Evolutionary conservation across 352 stramenopile genomes (phyloP), one percentile per base, ranked within the genome.

Genomic region (Blastocystis sp.): DNA sequence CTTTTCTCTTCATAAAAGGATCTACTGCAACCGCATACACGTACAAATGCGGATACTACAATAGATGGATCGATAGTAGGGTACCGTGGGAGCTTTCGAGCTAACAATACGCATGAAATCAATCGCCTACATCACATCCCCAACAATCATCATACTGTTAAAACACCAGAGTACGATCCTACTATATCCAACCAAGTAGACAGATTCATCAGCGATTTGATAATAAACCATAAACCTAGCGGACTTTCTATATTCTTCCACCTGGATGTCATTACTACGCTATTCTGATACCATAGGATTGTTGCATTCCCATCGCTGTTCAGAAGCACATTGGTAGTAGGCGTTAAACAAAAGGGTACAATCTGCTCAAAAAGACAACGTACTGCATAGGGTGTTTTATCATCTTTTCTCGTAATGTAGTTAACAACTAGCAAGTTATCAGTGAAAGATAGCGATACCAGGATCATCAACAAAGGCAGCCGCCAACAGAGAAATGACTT

Each of bases 11-110:
- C 50, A 55, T 45, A 3, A n/a, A 8, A 34, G 20, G 43, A 39
- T n/a, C 50, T 3, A 77, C 66, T 4, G 34, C 66, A 26, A 77
- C 56, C 29, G 43, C 34, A n/a, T 20, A 77, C 6, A 77, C 66
- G 56, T 77, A 77, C 20, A 77, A 37, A 26, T 77, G 66, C 1
- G 43, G 43, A n/a, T 39, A 77, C 66, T 77, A 47, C 8, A 77
- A 34, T 7, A 15, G 50, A 54, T n/a, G 20, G 8, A 59, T 47
- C 5, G 29, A 77, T 0, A 55, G 29, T 53, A 20, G 0, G 15
- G 4, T n/a, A 77, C 66, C 4, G 4, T 18, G 23, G 66, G 66
- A 53, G 54, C 34, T 59, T 59, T 59, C 50, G 11, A 13, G 50
- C 13, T n/a, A n/a, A 59, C 20, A 59, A n/a, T 59, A n/a, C 50